Evolutionary conservation across 208 protist species (phyloP), one percentile per base, ranked within the genome.

Genomic region (Trypanosoma mega): DNA sequence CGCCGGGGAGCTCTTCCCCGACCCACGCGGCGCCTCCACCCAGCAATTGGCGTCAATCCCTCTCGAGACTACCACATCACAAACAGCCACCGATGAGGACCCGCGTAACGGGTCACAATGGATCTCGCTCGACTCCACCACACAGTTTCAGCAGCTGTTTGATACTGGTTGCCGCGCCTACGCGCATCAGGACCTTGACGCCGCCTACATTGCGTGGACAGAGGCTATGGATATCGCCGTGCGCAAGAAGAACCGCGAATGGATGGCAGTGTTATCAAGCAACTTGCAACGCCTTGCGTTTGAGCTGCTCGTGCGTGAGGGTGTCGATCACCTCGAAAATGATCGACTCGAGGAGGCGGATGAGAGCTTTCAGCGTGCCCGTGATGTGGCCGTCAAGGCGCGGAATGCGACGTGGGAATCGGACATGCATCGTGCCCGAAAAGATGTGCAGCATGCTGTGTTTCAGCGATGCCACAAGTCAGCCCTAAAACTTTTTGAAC

Each of bases 271-370:
- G 20, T 63, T 97, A 3, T 79, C 80, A 9, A 89, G 66, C 62
- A 97, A 97, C 72, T 58, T 97, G 59, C 89, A 97, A 77, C 83
- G 85, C 4, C 80, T 97, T 16, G 92, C 84, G 61, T 97, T 95
- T 63, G 88, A 97, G 72, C 63, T 97, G 26, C 63, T 95, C 4
- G 85, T 92, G 27, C 75, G 83, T 56, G 86, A 97, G 34, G 92
- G 88, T 27, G 59, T 71, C 12, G 51, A 61, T 18, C 56, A 88
- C n/a, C 71, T 97, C n/a, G 69, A 85, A 21, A 55, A 64, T 27
- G 76, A 77, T n/a, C 48, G 70, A 24, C 75, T 97, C 20, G 80
- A 93, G 51, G 82, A 93, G 56, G 92, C 92, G 0, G 71, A 77
- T 34, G 52, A 70, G 20, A 58, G 76, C 11, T 94, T 95, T 62